Evolutionary conservation across 768 basidiomycete species (phyloP).

Genomic region (Coprinellus aureogranulatus): DNA sequence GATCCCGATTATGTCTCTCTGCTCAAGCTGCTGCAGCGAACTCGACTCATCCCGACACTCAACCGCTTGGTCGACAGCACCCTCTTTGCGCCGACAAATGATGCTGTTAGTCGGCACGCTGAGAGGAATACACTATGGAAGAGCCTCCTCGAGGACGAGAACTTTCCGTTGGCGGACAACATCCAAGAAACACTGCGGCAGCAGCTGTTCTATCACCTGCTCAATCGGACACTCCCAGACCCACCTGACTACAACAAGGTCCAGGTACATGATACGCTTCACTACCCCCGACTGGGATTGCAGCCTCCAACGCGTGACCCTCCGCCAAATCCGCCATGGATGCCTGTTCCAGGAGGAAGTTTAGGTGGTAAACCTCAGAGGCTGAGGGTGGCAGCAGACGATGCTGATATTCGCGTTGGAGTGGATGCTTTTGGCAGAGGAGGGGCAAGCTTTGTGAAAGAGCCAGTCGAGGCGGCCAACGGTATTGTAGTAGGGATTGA

Average conservation of each 20-base stretch:
- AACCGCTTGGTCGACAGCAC: slow-evolving; percentile 82
- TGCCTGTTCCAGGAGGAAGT: slow-evolving; percentile 78
- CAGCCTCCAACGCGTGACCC: slow-evolving; percentile 65
- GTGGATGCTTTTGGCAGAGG: slow-evolving; percentile 79
- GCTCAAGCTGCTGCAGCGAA: slow-evolving; percentile 72
- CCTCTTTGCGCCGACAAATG: slow-evolving; percentile 93
- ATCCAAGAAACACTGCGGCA: slow-evolving; percentile 81
- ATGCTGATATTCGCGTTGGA: slow-evolving; percentile 55
- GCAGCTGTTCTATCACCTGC: slow-evolving; percentile 89
- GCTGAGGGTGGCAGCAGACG: slow-evolving; percentile 58
- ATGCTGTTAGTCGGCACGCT: slow-evolving; percentile 66
- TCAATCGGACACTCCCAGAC: slow-evolving; percentile 70
- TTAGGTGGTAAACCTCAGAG: slow-evolving; percentile 82
- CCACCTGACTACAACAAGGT: slow-evolving; percentile 40
- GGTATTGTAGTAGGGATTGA: slow-evolving; percentile 76
- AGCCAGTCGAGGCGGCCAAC: slow-evolving; percentile 58
- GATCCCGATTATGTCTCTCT: slow-evolving; percentile 80
- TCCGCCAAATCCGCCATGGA: slow-evolving; percentile 79
- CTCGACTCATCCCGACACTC: slow-evolving; percentile 87
- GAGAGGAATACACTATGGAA: slow-evolving; percentile 35
- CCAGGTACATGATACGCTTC: slow-evolving; percentile 57
- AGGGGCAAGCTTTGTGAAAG: slow-evolving; percentile 66
- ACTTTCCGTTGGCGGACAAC: slow-evolving; percentile 61
- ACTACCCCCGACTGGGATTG: slow-evolving; percentile 61
- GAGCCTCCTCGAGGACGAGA: slow-evolving; percentile 36